These are phyloP conservation scores for Centrapalus pauciflorus DNA, from an alignment of 129 eudicot species.

Conservation along the genomic window DNA sequence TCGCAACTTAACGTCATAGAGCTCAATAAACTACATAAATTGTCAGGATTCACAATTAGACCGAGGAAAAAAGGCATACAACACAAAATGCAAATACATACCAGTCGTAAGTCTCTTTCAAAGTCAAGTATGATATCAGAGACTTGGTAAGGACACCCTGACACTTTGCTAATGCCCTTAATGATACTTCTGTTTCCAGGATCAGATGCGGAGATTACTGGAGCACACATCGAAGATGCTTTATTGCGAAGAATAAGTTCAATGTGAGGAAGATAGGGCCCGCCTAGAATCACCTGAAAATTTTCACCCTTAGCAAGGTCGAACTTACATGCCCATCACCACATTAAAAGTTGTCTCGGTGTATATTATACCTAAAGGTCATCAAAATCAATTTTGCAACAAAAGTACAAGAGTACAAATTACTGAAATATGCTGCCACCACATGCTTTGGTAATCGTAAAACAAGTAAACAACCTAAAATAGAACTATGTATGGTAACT, in stretches of 20 bases:
- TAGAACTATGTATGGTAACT: neutral
- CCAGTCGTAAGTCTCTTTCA: constrained; percentile 51
- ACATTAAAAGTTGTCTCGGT: neutral
- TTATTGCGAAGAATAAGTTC: constrained; percentile 72
- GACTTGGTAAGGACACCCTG: constrained; percentile 51
- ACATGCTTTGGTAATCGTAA: neutral
- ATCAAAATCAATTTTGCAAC: neutral
- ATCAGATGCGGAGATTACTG: constrained; percentile 70
- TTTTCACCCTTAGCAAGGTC: neutral
- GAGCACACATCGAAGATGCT: constrained; percentile 68
- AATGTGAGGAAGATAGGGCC: constrained; percentile 79
- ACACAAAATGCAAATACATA: constrained; percentile 26
- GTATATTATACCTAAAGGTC: neutral
- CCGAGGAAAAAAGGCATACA: constrained; percentile 8
- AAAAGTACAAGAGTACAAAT: neutral
- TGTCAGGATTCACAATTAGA: neutral
- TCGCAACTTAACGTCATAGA: constrained; percentile 53
- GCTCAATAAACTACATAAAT: constrained; percentile 56
- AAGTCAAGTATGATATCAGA: constrained; percentile 63
- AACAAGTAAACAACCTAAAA: neutral
- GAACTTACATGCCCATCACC: neutral
- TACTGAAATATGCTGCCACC: neutral
- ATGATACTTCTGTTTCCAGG: constrained; percentile 63
- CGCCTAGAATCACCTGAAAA: constrained; percentile 86
- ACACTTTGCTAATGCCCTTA: constrained; percentile 42